Conservation (phyloP, 1,284 basidiomycete genomes). For the Ganoderma sp. region DNA sequence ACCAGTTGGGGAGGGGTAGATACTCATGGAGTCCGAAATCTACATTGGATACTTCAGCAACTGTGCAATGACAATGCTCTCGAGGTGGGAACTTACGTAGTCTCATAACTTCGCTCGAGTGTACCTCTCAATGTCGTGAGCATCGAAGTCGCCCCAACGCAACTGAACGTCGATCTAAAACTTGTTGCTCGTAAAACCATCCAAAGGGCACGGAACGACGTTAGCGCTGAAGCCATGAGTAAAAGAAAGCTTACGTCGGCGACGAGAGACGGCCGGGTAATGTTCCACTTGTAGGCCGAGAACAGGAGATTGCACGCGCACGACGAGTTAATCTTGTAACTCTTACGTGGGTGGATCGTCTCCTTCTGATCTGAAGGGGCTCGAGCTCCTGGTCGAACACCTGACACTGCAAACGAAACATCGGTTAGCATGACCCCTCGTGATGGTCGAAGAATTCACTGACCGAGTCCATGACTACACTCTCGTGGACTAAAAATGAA, state of each 20-base stretch:
- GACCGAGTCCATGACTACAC: slow-evolving; percentile 95
- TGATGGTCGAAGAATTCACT: slow-evolving; percentile 39
- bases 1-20: slow-evolving; percentile 98
- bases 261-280: slow-evolving; percentile 93
- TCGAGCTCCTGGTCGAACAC: slow-evolving; percentile 99
- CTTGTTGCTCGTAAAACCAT: slow-evolving; percentile 97
- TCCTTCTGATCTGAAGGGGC: slow-evolving; percentile 98
- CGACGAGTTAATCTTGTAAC: slow-evolving; percentile 99
- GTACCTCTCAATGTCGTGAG: slow-evolving; percentile 97
- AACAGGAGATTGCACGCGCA: slow-evolving; percentile 97
- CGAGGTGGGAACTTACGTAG: slow-evolving; percentile 61
- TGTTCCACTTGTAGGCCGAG: slow-evolving; percentile 99
- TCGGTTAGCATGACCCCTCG: neutral
- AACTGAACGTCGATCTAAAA: slow-evolving; percentile 99
- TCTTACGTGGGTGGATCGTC: slow-evolving; percentile 98
- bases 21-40: slow-evolving; percentile 95
- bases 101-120: slow-evolving; percentile 98
- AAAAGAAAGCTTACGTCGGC: slow-evolving; percentile 73
- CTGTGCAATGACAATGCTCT: neutral
- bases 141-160: slow-evolving; percentile 99
- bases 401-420: slow-evolving; percentile 68
- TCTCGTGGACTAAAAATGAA: slow-evolving; percentile 69
- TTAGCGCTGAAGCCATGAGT: slow-evolving; percentile 2
- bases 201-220: slow-evolving; percentile 51
- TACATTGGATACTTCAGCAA: slow-evolving; percentile 37